Evolutionary conservation across 2,329 filamentous ascomycete genomes (phyloP).

Genomic region (Fusarium mexicanum): DNA sequence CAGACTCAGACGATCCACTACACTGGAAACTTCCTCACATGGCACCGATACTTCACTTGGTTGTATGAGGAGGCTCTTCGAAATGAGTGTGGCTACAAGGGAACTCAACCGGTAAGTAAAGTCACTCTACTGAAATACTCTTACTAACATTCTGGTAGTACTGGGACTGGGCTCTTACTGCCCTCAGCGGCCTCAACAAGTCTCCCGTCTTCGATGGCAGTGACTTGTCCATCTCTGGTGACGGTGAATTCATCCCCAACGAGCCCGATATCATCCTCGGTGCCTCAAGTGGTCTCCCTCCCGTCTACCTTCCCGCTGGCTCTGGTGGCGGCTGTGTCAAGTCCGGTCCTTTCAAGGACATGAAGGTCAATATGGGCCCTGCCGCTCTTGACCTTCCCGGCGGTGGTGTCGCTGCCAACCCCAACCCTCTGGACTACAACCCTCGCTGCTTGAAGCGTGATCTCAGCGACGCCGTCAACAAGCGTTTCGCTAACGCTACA

Average conservation of each 20-base stretch:
- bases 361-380: conserved; percentile 54
- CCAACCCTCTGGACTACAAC: conserved; percentile 50
- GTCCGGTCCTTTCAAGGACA: conserved; percentile 59
- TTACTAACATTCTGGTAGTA: conserved; percentile 47
- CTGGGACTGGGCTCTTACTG: conserved; percentile 57
- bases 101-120: conserved; percentile 50
- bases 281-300: conserved; percentile 39
- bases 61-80: conserved; percentile 46
- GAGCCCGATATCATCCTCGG: conserved; percentile 41
- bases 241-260: conserved; percentile 50
- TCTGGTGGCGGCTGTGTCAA: conserved; percentile 65
- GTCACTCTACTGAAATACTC: too few species aligned
- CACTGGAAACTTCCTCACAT: conserved; percentile 47
- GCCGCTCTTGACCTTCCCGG: conserved; percentile 45
- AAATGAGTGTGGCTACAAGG: conserved; percentile 50
- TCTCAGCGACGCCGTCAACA: conserved; percentile 42
- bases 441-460: conserved; percentile 56
- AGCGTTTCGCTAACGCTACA: conserved; percentile 38
- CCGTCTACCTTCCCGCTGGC: conserved; percentile 54
- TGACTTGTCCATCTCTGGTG: conserved; percentile 55
- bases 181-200: conserved; percentile 47
- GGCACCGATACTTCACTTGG: conserved; percentile 49
- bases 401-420: conserved; percentile 28
- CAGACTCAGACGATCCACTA: conserved; percentile 57
- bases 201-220: conserved; percentile 62